These are phyloP conservation scores for Calonectria multiphialidica DNA, from an alignment of 2,329 filamentous ascomycete species.

Conservation along the genomic window DNA sequence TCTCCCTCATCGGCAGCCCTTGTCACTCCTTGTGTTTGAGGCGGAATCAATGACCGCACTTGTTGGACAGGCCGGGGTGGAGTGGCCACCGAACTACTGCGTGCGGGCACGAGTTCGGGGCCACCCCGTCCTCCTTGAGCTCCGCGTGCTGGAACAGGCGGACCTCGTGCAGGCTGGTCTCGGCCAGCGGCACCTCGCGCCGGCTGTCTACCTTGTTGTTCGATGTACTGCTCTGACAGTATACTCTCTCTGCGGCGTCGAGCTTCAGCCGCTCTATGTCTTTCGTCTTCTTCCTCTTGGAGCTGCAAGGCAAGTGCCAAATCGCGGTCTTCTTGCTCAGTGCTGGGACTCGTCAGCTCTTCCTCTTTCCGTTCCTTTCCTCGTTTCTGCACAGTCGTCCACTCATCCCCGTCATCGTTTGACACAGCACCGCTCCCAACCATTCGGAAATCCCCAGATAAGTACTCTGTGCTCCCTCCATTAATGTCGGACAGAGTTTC, in stretches of 20 bases:
- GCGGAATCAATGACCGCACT: slow-evolving; percentile 57
- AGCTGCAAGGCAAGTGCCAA: slow-evolving; percentile 90
- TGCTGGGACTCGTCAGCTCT: slow-evolving; percentile 53
- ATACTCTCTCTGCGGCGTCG: slow-evolving; percentile 75
- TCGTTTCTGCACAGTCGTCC: slow-evolving; percentile 65
- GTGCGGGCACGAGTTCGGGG: slow-evolving; percentile 36
- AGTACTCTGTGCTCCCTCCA: slow-evolving; percentile 84
- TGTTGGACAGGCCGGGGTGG: slow-evolving; percentile 40
- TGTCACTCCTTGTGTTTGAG: slow-evolving; percentile 51
- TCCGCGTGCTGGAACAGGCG: slow-evolving; percentile 25
- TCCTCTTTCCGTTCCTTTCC: slow-evolving; percentile 45
- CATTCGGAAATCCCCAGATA: slow-evolving; percentile 88
- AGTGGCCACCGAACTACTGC: slow-evolving; percentile 35
- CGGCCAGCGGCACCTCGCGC: slow-evolving; percentile 24
- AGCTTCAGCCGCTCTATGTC: slow-evolving; percentile 74
- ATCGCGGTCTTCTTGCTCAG: slow-evolving; percentile 85
- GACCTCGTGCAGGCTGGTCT: slow-evolving; percentile 22
- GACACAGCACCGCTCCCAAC: slow-evolving; percentile 69
- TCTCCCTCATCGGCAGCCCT: slow-evolving; percentile 56
- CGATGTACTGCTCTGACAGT: slow-evolving; percentile 78
- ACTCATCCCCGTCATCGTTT: slow-evolving; percentile 52
- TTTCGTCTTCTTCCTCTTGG: slow-evolving; percentile 93
- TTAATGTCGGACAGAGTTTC: slow-evolving; percentile 92
- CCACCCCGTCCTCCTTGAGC: slow-evolving; percentile 18
- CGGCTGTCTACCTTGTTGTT: slow-evolving; percentile 66